Evolutionary conservation across 1,139 yeast genomes (phyloP).

Genomic region (Taphrina wiesneri): DNA sequence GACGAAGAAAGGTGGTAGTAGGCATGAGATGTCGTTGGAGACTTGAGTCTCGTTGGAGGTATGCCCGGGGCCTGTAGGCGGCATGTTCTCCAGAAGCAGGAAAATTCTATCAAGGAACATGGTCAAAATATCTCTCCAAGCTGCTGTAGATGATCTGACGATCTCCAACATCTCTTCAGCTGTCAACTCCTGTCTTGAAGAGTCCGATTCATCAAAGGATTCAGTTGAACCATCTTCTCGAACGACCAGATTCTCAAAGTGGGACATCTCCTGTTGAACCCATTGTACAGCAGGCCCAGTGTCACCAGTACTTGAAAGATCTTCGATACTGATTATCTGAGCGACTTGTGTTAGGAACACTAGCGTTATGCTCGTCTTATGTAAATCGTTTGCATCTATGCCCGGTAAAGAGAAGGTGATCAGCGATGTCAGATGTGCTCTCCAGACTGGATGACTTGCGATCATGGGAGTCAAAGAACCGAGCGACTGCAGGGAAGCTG

Average conservation of each 20-base stretch:
- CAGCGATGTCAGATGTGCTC: constrained; percentile 78
- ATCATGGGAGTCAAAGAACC: constrained; percentile 68
- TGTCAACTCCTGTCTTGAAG: constrained; percentile 40
- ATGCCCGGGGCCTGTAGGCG: constrained; percentile 55
- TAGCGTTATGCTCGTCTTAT: constrained; percentile 68
- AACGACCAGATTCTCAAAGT: constrained; percentile 43
- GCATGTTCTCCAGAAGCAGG: constrained; percentile 70
- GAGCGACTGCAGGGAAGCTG: constrained; percentile 69
- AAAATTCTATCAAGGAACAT: constrained; percentile 63
- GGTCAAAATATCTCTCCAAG: constrained; percentile 63
- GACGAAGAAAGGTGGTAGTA: constrained; percentile 66
- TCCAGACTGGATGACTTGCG: constrained; percentile 62
- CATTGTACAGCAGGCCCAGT: constrained; percentile 69
- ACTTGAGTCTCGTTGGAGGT: constrained; percentile 41
- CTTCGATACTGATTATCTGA: constrained; percentile 67
- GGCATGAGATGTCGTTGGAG: constrained; percentile 54
- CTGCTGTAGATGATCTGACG: constrained; percentile 70
- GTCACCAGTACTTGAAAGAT: constrained; percentile 48
- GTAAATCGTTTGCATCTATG: constrained; percentile 83
- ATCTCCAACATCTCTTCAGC: constrained; percentile 54
- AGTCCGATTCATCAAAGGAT: background rate
- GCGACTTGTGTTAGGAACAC: constrained; percentile 72
- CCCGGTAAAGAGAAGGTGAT: constrained; percentile 73
- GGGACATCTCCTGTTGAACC: constrained; percentile 54
- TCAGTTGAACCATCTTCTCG: constrained; percentile 20